Conservation (phyloP, 2,329 filamentous ascomycete species). For the Aspergillus calidoustus region DNA sequence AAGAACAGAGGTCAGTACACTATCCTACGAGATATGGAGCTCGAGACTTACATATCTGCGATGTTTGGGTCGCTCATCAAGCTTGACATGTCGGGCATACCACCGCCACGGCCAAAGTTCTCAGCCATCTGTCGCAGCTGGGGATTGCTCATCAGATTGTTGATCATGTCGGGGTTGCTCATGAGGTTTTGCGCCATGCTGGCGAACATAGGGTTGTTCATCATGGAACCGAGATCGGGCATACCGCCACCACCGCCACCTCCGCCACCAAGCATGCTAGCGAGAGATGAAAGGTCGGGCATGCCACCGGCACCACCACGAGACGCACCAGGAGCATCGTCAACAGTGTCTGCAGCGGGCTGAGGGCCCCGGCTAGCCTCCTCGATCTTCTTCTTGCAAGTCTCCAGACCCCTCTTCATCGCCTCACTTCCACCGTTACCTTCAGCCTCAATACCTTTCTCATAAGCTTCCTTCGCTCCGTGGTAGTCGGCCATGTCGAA, state of each 20-base stretch:
- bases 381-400: constrained; percentile 83
- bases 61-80: constrained; percentile 93
- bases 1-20: constrained; percentile 22
- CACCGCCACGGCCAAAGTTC: constrained; percentile 72
- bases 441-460: constrained; percentile 89
- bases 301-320: constrained; percentile 58
- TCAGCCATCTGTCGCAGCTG: constrained; percentile 84
- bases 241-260: constrained; percentile 67
- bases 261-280: constrained; percentile 69
- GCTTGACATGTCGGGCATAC: constrained; percentile 83
- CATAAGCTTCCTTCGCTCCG: constrained; percentile 93
- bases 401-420: constrained; percentile 97
- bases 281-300: constrained; percentile 72
- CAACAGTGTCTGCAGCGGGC: constrained; percentile 56
- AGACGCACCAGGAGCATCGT: constrained; percentile 53
- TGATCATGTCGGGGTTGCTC: constrained; percentile 93
- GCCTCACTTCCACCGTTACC: constrained; percentile 92
- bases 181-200: constrained; percentile 97
- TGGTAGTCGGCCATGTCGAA: constrained; percentile 90
- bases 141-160: constrained; percentile 93
- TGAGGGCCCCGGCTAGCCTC: constrained; percentile 68
- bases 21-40: not conserved
- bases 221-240: constrained; percentile 84
- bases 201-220: constrained; percentile 98
- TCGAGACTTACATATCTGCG: constrained; percentile 80